phyloP scores from a whole-genome alignment of 495 filamentous ascomycete species.

The Hypoxylon lenormandii region DNA sequence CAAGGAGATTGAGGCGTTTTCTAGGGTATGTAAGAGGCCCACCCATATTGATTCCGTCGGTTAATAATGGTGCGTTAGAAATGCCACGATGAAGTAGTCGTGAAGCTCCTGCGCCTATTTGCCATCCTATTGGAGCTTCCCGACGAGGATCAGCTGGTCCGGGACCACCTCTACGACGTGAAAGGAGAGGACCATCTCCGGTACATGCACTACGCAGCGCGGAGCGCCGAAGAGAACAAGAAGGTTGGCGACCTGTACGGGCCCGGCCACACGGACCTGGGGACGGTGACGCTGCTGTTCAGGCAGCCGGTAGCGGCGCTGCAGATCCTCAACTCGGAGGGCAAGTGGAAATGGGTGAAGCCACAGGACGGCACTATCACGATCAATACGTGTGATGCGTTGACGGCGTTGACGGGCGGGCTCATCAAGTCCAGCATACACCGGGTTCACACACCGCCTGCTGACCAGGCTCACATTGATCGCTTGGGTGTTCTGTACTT shows the following conservation, averaged over 20 bases:
- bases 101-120: slow-evolving; percentile 65
- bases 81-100: slow-evolving; percentile 63
- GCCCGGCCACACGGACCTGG: slow-evolving; percentile 67
- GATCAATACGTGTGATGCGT: slow-evolving; percentile 65
- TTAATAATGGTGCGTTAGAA: slow-evolving; percentile 47
- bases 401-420: slow-evolving; percentile 62
- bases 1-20: slow-evolving; percentile 57
- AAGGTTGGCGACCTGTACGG: slow-evolving; percentile 57
- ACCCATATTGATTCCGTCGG: neutral
- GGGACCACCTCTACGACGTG: slow-evolving; percentile 61
- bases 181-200: slow-evolving; percentile 65
- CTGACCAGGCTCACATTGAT: slow-evolving; percentile 65
- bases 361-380: slow-evolving; percentile 65
- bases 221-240: slow-evolving; percentile 59
- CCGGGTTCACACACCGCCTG: slow-evolving; percentile 62
- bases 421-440: slow-evolving; percentile 66
- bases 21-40: slow-evolving; percentile 47
- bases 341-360: slow-evolving; percentile 64
- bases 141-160: slow-evolving; percentile 62
- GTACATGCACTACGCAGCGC: slow-evolving; percentile 66
- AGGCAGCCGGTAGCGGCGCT: slow-evolving; percentile 65
- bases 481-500: slow-evolving; percentile 66
- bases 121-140: slow-evolving; percentile 65
- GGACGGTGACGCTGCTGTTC: slow-evolving; percentile 67
- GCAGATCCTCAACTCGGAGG: slow-evolving; percentile 60